These are phyloP conservation scores for Chlorella sorokiniana DNA, from an alignment of 139 green algal genomes.

Conservation along the genomic window DNA sequence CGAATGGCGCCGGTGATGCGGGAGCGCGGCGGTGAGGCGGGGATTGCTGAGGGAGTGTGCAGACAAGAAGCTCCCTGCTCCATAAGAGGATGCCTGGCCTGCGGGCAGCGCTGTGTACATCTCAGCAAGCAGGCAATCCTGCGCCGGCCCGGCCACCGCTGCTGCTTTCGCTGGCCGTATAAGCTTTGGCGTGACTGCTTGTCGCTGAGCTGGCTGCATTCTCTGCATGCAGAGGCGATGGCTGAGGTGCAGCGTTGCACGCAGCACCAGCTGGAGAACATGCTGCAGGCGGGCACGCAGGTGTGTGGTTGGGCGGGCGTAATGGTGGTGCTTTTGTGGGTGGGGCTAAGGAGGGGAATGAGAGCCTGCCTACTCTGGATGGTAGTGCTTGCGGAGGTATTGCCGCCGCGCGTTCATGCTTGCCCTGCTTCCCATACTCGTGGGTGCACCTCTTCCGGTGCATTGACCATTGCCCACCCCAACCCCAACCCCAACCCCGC, in stretches of 20 bases:
- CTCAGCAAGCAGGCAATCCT: not conserved
- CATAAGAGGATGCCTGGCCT: not conserved
- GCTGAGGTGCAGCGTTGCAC: not conserved
- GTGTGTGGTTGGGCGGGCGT: not conserved
- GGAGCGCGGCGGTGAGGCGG: not conserved
- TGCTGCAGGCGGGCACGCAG: not conserved
- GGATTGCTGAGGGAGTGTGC: not conserved
- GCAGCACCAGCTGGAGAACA: not conserved
- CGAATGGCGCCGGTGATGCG: conserved; percentile 1
- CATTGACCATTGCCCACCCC: not conserved
- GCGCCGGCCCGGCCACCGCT: no score
- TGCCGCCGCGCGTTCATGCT: no score
- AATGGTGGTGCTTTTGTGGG: no score
- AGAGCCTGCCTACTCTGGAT: not conserved
- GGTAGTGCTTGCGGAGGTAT: no score
- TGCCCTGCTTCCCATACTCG: no score
- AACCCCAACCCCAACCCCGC: not conserved
- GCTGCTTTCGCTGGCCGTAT: not conserved
- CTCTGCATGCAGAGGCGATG: not conserved
- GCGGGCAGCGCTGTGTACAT: not conserved
- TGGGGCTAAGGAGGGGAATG: no score
- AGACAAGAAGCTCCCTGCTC: no score
- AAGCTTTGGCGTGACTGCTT: not conserved
- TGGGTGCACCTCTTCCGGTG: no score
- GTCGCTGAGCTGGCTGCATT: not conserved